Evolutionary conservation across 352 stramenopile species (phyloP), one percentile per base, ranked within the genome.

Genomic region (Globisporangium middletonii): DNA sequence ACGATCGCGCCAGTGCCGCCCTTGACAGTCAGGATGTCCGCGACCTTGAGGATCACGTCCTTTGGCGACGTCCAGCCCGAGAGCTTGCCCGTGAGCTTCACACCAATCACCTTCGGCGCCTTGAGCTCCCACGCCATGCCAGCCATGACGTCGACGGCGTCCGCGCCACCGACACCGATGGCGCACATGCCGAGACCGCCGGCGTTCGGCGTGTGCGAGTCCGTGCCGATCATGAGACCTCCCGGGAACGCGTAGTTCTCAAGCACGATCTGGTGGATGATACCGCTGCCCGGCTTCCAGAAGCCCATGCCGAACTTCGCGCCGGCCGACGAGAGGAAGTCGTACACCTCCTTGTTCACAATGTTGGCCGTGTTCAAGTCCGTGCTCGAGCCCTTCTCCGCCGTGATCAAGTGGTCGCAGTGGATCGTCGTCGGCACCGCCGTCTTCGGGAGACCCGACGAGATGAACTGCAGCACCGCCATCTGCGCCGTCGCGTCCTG

Each of bases 381-480:
- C 57, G 55, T 86, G 64, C 63, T 76, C 47, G 87, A 94, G 53
- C 89, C 91, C 72, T 96, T 97, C 73, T 97, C 87, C 50, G 91
- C 91, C 58, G 87, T 95, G 74, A 97, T 97, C 82, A 97, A 84
- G 78, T 97, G 91, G 62, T 97, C 91, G 73, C 91, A 97, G 79
- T 97, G 91, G 68, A 97, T 97, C 18, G 91, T 97, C 53, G 89
- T 94, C 46, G 91, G 91, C 62, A 96, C 89, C 16, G 87, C 87
- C 4, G 91, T 97, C 85, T 96, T 96, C 48, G 91, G 91, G 60
- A 97, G 76, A 51, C 89, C 91, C 55, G 89, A 97, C 69, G 87
- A 96, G 72, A 97, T 97, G 79, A 97, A 97, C 79, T 97, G 91
- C 56, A 97, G 81, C 75, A 97, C 88, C 4, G 91, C 91, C 91